Evolutionary conservation across 768 basidiomycete species (phyloP), one percentile per base, ranked within the genome.

Genomic region (Kwoniella dendrophila): DNA sequence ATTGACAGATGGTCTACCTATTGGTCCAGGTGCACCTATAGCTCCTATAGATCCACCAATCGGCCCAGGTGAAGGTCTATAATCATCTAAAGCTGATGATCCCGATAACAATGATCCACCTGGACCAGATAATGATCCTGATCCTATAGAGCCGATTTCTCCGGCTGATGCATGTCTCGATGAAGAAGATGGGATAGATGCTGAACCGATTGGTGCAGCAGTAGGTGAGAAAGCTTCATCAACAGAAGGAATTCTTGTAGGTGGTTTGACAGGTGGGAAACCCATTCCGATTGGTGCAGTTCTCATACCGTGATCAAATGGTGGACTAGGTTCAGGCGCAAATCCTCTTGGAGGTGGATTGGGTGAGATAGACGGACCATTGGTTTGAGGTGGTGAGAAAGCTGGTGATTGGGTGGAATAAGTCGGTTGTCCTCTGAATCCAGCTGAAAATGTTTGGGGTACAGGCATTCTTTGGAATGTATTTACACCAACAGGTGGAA

Each of bases 201-300:
- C 64, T 22, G 63, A 54, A 30, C 71, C 75, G 30, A 77, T 77
- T 12, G 75, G 73, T 10, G 69, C 66, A 48, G 63, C 43, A 12
- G 61, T 45, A n/a, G 72, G 69, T 3, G 73, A 72, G 55, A 73
- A 74, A n/a, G 57, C 53, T 33, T 75, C 74, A n/a, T 73, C 74
- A 20, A 68, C 50, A 4, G 67, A 68, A 10, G 66, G 60, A 1
- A 68, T 52, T n/a, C 73, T 55, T 14, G 59, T 49, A 18, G 66
- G 53, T 18, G 60, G 44, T 30, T 69, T 68, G 56, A 64, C 65
- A 3, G 65, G 64, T 29, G 72, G 72, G 67, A 74, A 72, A 18
- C 75, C 75, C 59, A 77, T 69, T 12, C 76, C 76, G 43, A 77
- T 71, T 1, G 73, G 62, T 5, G 71, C 71, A 11, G 72, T 71